Evolutionary conservation across 2,329 filamentous ascomycete species (phyloP), one percentile per base, ranked within the genome.

Genomic region (Alternaria arborescens): DNA sequence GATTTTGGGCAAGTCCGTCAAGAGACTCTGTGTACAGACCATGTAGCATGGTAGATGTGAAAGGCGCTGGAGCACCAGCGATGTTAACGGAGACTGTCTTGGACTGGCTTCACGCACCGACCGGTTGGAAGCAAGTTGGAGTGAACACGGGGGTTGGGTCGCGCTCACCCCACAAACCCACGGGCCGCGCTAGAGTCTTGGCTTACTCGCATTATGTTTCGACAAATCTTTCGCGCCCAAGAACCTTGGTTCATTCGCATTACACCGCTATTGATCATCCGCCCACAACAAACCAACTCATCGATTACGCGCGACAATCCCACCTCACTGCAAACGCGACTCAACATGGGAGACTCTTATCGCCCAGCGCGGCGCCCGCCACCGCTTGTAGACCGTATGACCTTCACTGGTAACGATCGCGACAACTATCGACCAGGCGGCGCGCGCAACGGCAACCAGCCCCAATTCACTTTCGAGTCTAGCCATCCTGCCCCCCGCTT

Each of bases 381-480:
- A 36, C 50, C 67, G 41, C 68, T 74, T 28, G 61, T 63, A 55
- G 67, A 71, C 57, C 72, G 74, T 64, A 70, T 76, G 60, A 73
- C 73, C 3, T 77, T 76, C 46, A 68, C 56, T 36, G 71, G 71
- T 38, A 64, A 66, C 34, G 70, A 71, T 36, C 47, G 54, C 28
- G 71, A 75, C 52, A 72, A 59, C 47, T 76, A 77, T 61, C 65
- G 73, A 26, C 71, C 70, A 34, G 68, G 64, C 32, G 64, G 60
- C 26, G 52, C 46, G 30, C 58, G 62, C 16, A 62, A 61, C 58
- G 64, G 51, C 51, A 64, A 62, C 38, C 63, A 68, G 18, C 50
- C 64, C 32, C 71, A 78, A 6, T 80, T 80, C 59, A 77, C 72
- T 4, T 80, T 78, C 56, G 66, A 73, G 38, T 71, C 73, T 18